Evolutionary conservation across 306 rosid species (phyloP).

Genomic region (Medicago ruthenica): DNA sequence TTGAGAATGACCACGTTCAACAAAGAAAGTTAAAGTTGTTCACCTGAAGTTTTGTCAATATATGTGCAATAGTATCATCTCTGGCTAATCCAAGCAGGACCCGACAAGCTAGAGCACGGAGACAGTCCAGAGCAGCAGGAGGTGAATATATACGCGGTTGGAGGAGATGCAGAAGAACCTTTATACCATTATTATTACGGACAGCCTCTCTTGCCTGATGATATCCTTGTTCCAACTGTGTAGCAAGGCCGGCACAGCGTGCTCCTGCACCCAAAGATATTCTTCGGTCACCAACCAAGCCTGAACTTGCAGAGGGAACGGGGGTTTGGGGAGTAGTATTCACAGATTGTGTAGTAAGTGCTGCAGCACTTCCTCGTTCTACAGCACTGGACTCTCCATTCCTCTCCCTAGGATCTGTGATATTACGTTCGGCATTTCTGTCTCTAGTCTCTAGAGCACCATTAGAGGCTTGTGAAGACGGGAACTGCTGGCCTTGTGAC

Average conservation of each 20-base stretch:
- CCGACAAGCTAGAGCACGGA: slow-evolving; percentile 96
- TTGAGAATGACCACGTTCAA: neutral
- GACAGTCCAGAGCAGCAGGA: slow-evolving; percentile 91
- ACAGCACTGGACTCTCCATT: slow-evolving; percentile 63
- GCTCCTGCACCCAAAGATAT: slow-evolving; percentile 94
- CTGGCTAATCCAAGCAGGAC: slow-evolving; percentile 97
- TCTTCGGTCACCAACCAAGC: slow-evolving; percentile 95
- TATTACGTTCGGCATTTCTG: slow-evolving; percentile 72
- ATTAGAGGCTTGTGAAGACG: slow-evolving; percentile 62
- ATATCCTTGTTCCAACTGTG: slow-evolving; percentile 88
- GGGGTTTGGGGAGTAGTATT: slow-evolving; percentile 64
- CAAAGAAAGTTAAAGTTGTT: slow-evolving; percentile 11
- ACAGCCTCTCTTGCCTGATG: slow-evolving; percentile 95
- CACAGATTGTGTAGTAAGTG: slow-evolving; percentile 46
- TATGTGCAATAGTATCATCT: slow-evolving; percentile 93
- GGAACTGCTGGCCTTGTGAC: slow-evolving; percentile 74
- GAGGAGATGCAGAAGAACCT: slow-evolving; percentile 91
- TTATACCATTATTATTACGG: slow-evolving; percentile 90
- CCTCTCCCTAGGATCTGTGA: slow-evolving; percentile 70
- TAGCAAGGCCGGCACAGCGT: slow-evolving; percentile 94
- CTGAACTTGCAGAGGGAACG: slow-evolving; percentile 69
- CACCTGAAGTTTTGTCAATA: slow-evolving; percentile 98
- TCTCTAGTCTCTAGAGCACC: slow-evolving; percentile 77
- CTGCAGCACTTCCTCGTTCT: slow-evolving; percentile 60
- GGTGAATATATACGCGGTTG: slow-evolving; percentile 90